Conservation (phyloP, 768 basidiomycete species). For the Melanogaster broomeanus region DNA sequence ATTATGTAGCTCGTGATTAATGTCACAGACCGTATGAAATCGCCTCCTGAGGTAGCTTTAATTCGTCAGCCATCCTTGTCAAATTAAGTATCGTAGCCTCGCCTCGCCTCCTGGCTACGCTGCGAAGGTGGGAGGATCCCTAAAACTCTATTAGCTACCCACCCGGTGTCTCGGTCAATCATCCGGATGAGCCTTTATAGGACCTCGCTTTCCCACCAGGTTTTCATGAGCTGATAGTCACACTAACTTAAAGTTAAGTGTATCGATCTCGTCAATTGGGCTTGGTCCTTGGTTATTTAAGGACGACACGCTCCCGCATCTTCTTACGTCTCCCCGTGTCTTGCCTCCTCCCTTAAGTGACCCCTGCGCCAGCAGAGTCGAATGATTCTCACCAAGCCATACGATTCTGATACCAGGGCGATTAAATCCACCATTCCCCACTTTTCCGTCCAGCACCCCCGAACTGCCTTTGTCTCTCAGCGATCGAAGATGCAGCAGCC, state of each 20-base stretch:
- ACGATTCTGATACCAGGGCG: slow-evolving; percentile 21
- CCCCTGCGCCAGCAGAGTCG: slow-evolving; percentile 20
- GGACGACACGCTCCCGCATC: slow-evolving; percentile 17
- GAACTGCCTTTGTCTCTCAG: slow-evolving; percentile 9
- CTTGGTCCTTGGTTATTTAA: slow-evolving; percentile 30
- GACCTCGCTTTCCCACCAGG: slow-evolving; percentile 26
- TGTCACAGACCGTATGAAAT: background rate
- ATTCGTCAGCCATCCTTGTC: too few species aligned
- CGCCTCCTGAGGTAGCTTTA: too few species aligned
- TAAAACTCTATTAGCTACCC: slow-evolving; percentile 34
- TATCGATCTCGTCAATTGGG: slow-evolving; percentile 18
- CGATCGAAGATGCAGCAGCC: slow-evolving; percentile 58
- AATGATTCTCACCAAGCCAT: slow-evolving; percentile 27
- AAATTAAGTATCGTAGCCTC: too few species aligned
- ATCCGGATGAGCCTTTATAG: slow-evolving; percentile 23
- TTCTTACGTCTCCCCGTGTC: slow-evolving; percentile 1
- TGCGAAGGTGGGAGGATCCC: slow-evolving; percentile 16
- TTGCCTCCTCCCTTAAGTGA: slow-evolving; percentile 7
- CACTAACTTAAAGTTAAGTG: slow-evolving; percentile 32
- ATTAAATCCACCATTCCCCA: slow-evolving; percentile 29
- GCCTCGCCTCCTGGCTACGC: too few species aligned
- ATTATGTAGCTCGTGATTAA: background rate
- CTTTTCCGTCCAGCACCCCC: slow-evolving; percentile 20
- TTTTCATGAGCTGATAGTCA: slow-evolving; percentile 30
- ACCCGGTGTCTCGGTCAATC: slow-evolving; percentile 16